These are phyloP conservation scores for Lyophyllum decastes DNA, from an alignment of 768 basidiomycete genomes.

Conservation along the genomic window DNA sequence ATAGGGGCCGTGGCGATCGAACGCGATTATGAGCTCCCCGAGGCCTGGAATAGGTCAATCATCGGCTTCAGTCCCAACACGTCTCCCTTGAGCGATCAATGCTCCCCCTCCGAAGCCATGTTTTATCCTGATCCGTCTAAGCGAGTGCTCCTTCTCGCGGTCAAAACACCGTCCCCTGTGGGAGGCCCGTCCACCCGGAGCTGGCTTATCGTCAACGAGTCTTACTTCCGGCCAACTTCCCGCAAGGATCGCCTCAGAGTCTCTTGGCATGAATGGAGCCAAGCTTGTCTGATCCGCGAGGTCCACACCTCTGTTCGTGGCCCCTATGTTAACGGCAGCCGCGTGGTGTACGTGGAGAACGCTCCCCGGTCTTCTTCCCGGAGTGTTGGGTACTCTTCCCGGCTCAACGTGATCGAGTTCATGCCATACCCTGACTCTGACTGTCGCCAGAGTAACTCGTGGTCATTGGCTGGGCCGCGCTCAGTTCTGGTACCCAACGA, in stretches of 20 bases:
- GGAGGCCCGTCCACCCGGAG: slow-evolving; percentile 33
- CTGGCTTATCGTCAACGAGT: slow-evolving; percentile 58
- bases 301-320: slow-evolving; percentile 34
- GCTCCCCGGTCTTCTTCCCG: slow-evolving; percentile 18
- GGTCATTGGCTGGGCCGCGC: slow-evolving; percentile 43
- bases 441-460: slow-evolving; percentile 30
- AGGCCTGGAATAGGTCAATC: slow-evolving; percentile 46
- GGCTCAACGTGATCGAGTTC: slow-evolving; percentile 47
- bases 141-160: slow-evolving; percentile 49
- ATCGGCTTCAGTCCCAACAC: slow-evolving; percentile 52
- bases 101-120: slow-evolving; percentile 42
- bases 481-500: slow-evolving; percentile 44
- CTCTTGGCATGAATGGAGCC: slow-evolving; percentile 59
- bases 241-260: slow-evolving; percentile 45
- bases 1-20: slow-evolving; percentile 40
- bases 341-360: slow-evolving; percentile 48
- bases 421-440: slow-evolving; percentile 39
- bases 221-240: slow-evolving; percentile 46
- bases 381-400: slow-evolving; percentile 18
- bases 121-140: slow-evolving; percentile 58
- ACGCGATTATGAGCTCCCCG: slow-evolving; percentile 60
- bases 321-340: slow-evolving; percentile 47
- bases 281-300: slow-evolving; percentile 48
- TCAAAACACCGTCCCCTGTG: slow-evolving; percentile 38
- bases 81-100: slow-evolving; percentile 37